Base-by-base conservation (phyloP, 2,329 filamentous ascomycete genomes). In the Claviceps lovelessii region DNA sequence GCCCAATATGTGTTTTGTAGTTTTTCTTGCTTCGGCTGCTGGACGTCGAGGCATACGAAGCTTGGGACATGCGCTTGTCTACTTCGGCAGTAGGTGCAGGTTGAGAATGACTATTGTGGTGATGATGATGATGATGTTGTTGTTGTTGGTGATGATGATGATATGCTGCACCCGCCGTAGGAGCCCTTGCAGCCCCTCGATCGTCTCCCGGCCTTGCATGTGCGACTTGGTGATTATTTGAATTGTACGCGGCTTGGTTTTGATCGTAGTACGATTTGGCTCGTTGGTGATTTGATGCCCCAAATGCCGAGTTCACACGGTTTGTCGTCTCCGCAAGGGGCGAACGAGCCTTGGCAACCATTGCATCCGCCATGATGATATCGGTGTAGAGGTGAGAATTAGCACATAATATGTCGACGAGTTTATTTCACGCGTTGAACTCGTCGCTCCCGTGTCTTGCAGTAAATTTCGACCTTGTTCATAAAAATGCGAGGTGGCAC, bases 1-100 rank as follows among this genome's bases (percentile, higher is more conserved):
- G 91, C 0, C 93, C 93, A 62, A 98, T 88, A 62, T 89, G 85
- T 11, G 85, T 88, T 70, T 85, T 85, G 59, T 74, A 73, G 31
- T 70, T 71, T 58, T 68, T 69, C 55, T 68, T 70, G 57, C 70
- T 70, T 41, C 68, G 65, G 42, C 67, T 65, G 58, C 69, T 72
- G 11, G 70, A 68, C 0, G 69, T 68, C 23, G 70, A 73, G 9
- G 68, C 65, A 55, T 72, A 69, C n/a, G 71, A 73, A 28, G 67
- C 68, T 54, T 71, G 70, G 5, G 71, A 73, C 39, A 69, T 62
- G 41, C 70, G 68, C 57, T 68, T 72, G 47, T 62, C 59, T 3
- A 68, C 67, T 6, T 72, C 69, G 29, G 53, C 57, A 2, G 65
- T 62, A 35, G 65, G 63, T 13, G 66, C 63, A 60, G 62, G 49